Base-by-base conservation (phyloP, 1,284 basidiomycete species). In the Abortiporus biennis region DNA sequence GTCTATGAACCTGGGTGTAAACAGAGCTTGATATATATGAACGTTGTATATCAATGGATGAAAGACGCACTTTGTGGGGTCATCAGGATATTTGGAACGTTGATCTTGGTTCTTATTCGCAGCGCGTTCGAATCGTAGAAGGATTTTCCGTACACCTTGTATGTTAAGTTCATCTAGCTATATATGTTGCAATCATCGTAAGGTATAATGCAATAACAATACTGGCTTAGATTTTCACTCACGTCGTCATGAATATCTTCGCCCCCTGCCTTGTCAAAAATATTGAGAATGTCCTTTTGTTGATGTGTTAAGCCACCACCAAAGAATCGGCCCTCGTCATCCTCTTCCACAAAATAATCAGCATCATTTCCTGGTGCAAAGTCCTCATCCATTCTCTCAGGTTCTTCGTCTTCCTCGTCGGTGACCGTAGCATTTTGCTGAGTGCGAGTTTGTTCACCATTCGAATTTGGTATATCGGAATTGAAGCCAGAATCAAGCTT, bases 51-150 rank as follows among this genome's bases (percentile, higher is more conserved):
- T 15, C n/a, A n/a, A n/a, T n/a, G n/a, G n/a, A n/a, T n/a, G n/a
- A 12, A 34, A 22, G 2, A 63, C 78, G 43, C 53, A 93, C 92
- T 88, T 95, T 36, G 90, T 77, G 1, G 93, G 93, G 52, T 95
- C 90, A 46, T 89, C 76, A 0, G 90, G 86, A 58, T 85, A 90
- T 62, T 94, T 94, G 6, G 91, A 92, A 22, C 95, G 74, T 60
- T 96, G 86, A 61, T 96, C 91, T 54, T 94, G 88, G 61, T 99
- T 99, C 66, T 91, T 95, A 57, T 87, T 84, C 22, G 89, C 85
- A 1, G 89, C 80, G 16, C 90, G 76, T 63, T 99, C 94, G 51
- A 99, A 88, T 32, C 79, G 76, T 24, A 89, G 66, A 11, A 99
- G 69, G 45, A 87, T 69, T 52, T 85, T 77, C 41, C 90, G 79